Conservation (phyloP, 2,329 filamentous ascomycete species). For the Fusarium sp. region DNA sequence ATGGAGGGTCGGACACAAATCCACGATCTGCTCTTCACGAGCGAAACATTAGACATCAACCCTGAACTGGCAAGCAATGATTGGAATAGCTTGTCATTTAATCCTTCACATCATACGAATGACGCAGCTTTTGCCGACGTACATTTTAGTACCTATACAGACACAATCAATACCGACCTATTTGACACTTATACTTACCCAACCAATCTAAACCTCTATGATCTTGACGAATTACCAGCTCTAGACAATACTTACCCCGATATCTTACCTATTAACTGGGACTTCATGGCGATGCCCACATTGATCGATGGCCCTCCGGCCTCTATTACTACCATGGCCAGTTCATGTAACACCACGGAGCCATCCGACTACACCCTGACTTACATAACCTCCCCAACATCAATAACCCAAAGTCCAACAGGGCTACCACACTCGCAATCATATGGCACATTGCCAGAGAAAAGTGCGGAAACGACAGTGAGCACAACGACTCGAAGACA, state of each 20-base stretch:
- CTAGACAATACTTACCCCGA: background rate
- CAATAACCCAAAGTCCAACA: background rate
- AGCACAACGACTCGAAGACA: background rate
- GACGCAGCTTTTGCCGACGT: conserved; percentile 25
- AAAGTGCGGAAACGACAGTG: background rate
- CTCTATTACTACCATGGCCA: background rate
- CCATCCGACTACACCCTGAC: background rate
- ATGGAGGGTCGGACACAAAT: background rate
- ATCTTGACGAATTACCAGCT: background rate
- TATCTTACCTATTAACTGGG: background rate
- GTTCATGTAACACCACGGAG: background rate
- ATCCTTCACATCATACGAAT: background rate
- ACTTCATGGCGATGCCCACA: background rate
- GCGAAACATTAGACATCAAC: background rate
- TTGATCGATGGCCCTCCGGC: background rate
- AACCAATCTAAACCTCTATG: background rate
- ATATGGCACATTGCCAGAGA: background rate
- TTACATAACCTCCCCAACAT: background rate
- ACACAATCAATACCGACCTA: background rate
- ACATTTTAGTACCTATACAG: background rate
- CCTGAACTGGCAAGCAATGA: background rate
- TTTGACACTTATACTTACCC: background rate
- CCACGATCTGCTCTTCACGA: background rate
- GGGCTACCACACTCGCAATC: background rate
- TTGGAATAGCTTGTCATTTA: background rate